Base-by-base conservation (phyloP, 2,329 filamentous ascomycete genomes). In the Arthrobotrys megalospora region DNA sequence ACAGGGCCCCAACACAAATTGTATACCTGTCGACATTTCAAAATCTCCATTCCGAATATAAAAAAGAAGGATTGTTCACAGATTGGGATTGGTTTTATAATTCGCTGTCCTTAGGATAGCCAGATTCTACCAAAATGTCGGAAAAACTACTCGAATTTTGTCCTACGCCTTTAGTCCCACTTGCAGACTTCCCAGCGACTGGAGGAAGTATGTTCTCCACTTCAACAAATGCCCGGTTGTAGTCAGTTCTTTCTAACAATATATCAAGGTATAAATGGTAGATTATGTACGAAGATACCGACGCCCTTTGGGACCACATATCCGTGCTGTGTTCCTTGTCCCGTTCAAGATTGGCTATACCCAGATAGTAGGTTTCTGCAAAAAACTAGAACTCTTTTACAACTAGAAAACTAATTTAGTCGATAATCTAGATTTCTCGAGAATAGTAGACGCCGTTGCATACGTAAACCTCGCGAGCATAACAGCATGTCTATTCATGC, bases 381-480 rank as follows among this genome's bases (percentile, higher is more conserved):
- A n/a, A 8, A 60, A 58, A 58, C 10, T n/a, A 10, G 19, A n/a
- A n/a, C 7, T 7, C 14, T 3, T 41, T 67, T 1, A 7, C 12
- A 36, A 21, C 12, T 8, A n/a, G 16, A 24, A 24, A 48, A 32
- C 55, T 38, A 79, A 66, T 65, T 21, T 48, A 5, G 12, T 89
- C 24, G 90, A 91, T 80, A 87, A 87, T 89, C 11, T 90, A 80
- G 88, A 85, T 82, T 91, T 92, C 83, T 80, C 85, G 16, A 86
- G 86, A 1, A 83, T 93, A 81, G 91, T 90, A 21, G 84, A 86
- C 58, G 89, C 89, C 12, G 90, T 93, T n/a, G 92, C 93, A 84
- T 97, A 93, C 90, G 86, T 97, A 71, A 93, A 93, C 80, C 90
- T 97, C 14, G 89, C 88, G 8, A 90, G 93, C 68, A 88, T 94